phyloP scores from a whole-genome alignment of 23 red algal species.

The Pyropia haitanensis region DNA sequence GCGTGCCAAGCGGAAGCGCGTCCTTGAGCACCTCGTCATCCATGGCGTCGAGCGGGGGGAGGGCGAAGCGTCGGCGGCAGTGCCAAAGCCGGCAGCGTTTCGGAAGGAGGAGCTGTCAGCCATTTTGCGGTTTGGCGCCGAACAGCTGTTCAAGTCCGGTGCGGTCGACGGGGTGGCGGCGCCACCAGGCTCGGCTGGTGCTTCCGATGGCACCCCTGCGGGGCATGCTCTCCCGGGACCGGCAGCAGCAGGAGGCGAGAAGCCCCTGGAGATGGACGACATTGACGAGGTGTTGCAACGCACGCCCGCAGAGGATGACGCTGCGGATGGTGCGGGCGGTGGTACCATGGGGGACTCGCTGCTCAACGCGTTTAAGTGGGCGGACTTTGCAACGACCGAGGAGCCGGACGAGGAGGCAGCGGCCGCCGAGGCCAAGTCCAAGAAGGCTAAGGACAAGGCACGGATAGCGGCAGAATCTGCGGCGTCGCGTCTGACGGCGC shows the following conservation, averaged over 20 bases:
- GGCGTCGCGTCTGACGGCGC: neutral
- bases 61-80: slow-evolving; percentile 32
- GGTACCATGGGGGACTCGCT: slow-evolving; percentile 75
- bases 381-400: slow-evolving; percentile 69
- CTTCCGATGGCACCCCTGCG: too few relatives aligned
- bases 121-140: slow-evolving; percentile 91
- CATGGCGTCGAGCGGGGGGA: slow-evolving; percentile 75
- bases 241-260: neutral
- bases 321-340: slow-evolving; percentile 32
- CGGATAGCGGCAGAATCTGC: slow-evolving; percentile 1
- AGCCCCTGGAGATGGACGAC: slow-evolving; percentile 56
- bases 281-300: slow-evolving; percentile 78
- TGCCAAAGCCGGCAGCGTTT: slow-evolving; percentile 42
- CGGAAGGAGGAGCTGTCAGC: slow-evolving; percentile 88
- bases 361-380: slow-evolving; percentile 94
- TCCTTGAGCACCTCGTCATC: slow-evolving; percentile 86
- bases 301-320: slow-evolving; percentile 56
- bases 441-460: slow-evolving; percentile 28
- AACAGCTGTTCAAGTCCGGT: slow-evolving; percentile 53
- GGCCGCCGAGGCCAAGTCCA: slow-evolving; percentile 15
- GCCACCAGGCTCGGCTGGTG: too few relatives aligned
- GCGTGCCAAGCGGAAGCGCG: slow-evolving; percentile 86
- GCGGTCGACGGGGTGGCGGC: neutral
- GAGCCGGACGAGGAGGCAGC: slow-evolving; percentile 51
- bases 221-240: too few relatives aligned